Base-by-base conservation (phyloP, 768 basidiomycete genomes). In the Rhizopogon vesiculosus region DNA sequence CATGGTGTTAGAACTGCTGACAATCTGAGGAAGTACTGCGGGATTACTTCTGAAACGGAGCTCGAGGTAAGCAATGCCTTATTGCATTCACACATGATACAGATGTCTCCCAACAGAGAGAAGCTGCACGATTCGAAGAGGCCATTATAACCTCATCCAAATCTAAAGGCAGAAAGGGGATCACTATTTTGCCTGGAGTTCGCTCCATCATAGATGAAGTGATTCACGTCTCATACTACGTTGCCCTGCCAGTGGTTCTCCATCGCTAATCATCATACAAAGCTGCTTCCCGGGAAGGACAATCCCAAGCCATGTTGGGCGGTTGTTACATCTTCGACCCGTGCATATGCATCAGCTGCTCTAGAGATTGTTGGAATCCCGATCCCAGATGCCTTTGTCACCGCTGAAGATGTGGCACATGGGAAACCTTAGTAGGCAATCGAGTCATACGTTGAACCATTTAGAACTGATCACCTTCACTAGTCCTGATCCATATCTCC, bases 401-500 rank as follows among this genome's bases (percentile, higher is more conserved):
- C 83, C 5, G 86, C 92, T n/a, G 87, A 95, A 65, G 87, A 93
- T 59, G 92, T 95, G 4, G 68, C 68, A 12, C 71, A 83, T 58
- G 94, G 94, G 41, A 97, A 97, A 74, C 94, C 94, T 25, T 76
- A 73, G 84, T 85, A 65, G 58, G 77, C 51, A 22, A 22, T 53
- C 53, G 35, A 19, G 56, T 43, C 13, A 22, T 52, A 22, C 3
- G 3, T 49, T 25, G 33, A 25, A 10, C 16, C 45, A 42, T 38
- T 45, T 39, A 60, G 44, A 51, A 12, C 19, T 29, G 44, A 61
- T 35, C 8, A 29, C 49, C 19, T 18, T 9, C 19, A 7, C 42
- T 29, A 84, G 85, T 63, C 93, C 95, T 9, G 94, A 95, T 62
- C 95, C 95, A 1, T 98, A 96, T 73, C 74, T 97, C 39, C 80